Evolutionary conservation across 768 basidiomycete species (phyloP).

Genomic region (Kwoniella newhampshirensis): DNA sequence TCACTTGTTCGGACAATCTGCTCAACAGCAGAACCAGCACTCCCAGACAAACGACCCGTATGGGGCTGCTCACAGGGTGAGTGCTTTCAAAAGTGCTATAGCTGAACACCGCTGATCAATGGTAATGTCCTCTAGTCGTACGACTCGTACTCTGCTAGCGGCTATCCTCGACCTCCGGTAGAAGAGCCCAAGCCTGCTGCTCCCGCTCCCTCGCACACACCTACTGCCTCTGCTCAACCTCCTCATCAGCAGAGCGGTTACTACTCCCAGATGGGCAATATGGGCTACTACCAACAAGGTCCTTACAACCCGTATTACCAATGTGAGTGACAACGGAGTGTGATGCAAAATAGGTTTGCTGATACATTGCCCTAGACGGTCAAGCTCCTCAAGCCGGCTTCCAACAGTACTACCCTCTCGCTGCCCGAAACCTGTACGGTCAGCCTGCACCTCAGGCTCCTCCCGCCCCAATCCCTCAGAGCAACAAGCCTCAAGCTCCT

Average conservation of each 20-base stretch:
- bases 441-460: slow-evolving; percentile 41
- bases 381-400: slow-evolving; percentile 50
- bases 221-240: slow-evolving; percentile 25
- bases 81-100: slow-evolving; percentile 4
- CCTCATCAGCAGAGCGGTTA: slow-evolving; percentile 48
- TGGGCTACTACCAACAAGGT: slow-evolving; percentile 50
- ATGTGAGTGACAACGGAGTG: too few relatives aligned
- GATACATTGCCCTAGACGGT: slow-evolving; percentile 24
- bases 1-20: slow-evolving; percentile 38
- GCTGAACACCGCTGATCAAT: slow-evolving; percentile 5
- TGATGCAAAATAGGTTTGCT: neutral
- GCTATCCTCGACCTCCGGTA: slow-evolving; percentile 47
- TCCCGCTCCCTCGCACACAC: slow-evolving; percentile 34
- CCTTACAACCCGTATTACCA: slow-evolving; percentile 55
- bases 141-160: slow-evolving; percentile 51
- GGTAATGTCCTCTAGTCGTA: slow-evolving; percentile 26
- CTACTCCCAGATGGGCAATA: slow-evolving; percentile 47
- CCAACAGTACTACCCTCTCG: slow-evolving; percentile 52
- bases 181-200: slow-evolving; percentile 47
- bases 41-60: slow-evolving; percentile 42
- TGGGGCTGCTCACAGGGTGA: slow-evolving; percentile 43
- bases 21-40: slow-evolving; percentile 38
- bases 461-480: slow-evolving; percentile 28
- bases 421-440: slow-evolving; percentile 46
- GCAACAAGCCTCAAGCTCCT: slow-evolving; percentile 34